Conservation (phyloP, 2,329 filamentous ascomycete genomes). For the Sporothrix sp. region DNA sequence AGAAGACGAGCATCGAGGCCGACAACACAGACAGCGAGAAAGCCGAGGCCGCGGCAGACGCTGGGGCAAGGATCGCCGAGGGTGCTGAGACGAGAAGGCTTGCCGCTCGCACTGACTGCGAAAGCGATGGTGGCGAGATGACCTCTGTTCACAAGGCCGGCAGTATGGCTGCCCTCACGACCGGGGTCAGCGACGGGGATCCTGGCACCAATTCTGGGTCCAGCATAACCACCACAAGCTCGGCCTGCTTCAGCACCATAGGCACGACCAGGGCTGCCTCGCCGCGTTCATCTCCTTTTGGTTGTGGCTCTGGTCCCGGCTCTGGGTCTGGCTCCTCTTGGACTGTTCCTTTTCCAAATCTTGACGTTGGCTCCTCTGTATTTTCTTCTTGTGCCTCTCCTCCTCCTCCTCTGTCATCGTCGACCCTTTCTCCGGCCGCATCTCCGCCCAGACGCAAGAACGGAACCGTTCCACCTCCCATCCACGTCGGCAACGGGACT, state of each 20-base stretch:
- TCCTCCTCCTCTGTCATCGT: background rate
- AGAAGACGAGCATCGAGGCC: constrained; percentile 1
- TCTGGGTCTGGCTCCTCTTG: background rate
- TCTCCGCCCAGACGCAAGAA: background rate
- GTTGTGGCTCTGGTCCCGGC: too few relatives aligned
- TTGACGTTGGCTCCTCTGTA: too few relatives aligned
- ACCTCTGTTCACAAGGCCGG: too few relatives aligned
- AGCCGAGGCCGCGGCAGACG: too few relatives aligned
- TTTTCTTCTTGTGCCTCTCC: background rate
- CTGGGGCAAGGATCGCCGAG: too few relatives aligned
- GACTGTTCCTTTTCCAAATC: background rate
- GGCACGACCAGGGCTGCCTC: background rate
- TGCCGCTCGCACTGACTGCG: background rate
- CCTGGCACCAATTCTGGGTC: background rate
- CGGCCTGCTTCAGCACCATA: too few relatives aligned
- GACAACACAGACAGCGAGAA: background rate
- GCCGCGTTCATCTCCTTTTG: background rate
- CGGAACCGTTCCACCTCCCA: background rate
- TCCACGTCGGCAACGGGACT: background rate
- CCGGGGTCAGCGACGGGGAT: constrained; percentile 11
- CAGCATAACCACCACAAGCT: too few relatives aligned
- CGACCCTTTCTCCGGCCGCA: background rate
- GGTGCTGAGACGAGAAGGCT: background rate
- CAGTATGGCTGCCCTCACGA: background rate
- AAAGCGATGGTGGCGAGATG: background rate